Evolutionary conservation across 371 early-diverging fungal genomes (phyloP), one percentile per base, ranked within the genome.

Genomic region (Mortierella sp.): DNA sequence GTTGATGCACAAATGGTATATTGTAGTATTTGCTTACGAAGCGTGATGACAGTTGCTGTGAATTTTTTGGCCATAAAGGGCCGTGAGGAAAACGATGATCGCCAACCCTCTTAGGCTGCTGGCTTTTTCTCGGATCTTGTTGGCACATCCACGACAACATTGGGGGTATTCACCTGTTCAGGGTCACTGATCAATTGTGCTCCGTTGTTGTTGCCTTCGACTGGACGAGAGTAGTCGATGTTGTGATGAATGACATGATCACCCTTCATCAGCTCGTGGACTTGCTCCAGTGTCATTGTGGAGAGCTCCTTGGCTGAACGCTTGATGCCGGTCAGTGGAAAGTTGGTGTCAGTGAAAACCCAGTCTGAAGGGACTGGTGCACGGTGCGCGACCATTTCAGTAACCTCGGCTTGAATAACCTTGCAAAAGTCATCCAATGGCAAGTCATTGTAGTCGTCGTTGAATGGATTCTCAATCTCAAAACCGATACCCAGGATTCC

Each of bases 401-500:
- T 56, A 27, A 78, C 78, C 58, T 78, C 78, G 19, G 78, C 78
- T 18, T 71, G 59, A 19, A 78, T 78, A 19, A 78, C 78, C 52
- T 60, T 70, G 55, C 81, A 81, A 49, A 82, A 82, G 45, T 72
- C 73, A 58, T 80, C 81, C 34, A 83, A 51, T 14, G 79, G 76
- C 67, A 91, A 63, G 61, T 91, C 91, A 58, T 91, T 91, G 34
- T 79, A 72, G 57, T 90, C 90, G 58, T 82, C 82, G 38, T 91
- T 91, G 69, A 92, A 93, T 10, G 93, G 93, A 61, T 92, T 90
- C 74, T 91, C 91, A 39, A 91, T 89, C 72, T 90, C 89, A 34
- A 83, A 82, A 21, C 90, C 91, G 54, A 94, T 91, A 31, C 80
- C 76, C 59, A 90, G 82, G 51, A 93, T 87, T 58, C 94, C 94